These are phyloP conservation scores for Apium graveolens DNA, from an alignment of 129 eudicot genomes.

Conservation along the genomic window DNA sequence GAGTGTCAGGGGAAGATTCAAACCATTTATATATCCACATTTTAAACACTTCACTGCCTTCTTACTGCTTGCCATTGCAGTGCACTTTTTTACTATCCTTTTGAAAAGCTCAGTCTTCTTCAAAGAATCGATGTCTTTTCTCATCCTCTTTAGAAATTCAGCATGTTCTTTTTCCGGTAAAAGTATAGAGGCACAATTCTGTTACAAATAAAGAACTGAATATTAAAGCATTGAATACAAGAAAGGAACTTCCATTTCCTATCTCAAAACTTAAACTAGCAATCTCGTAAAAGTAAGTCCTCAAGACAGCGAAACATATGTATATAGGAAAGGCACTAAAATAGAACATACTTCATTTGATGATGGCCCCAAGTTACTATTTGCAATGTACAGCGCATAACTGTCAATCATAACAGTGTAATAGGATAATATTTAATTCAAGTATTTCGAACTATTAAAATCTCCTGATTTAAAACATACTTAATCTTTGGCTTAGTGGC, in stretches of 20 bases:
- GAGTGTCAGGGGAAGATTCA: slow-evolving; percentile 12
- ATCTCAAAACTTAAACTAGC: neutral
- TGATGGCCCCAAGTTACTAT: neutral
- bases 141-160: slow-evolving; percentile 57
- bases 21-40: slow-evolving; percentile 89
- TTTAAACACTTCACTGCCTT: slow-evolving; percentile 54
- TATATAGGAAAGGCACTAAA: neutral
- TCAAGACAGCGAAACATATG: neutral
- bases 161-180: slow-evolving; percentile 54
- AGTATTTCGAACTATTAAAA: neutral
- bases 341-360: neutral
- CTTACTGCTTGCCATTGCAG: slow-evolving; percentile 45
- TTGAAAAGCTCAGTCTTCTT: slow-evolving; percentile 50
- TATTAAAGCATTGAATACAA: neutral
- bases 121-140: slow-evolving; percentile 60
- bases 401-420: neutral
- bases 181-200: slow-evolving; percentile 72
- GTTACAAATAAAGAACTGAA: slow-evolving; percentile 4
- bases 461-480: neutral
- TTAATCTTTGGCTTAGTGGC: neutral
- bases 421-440: neutral
- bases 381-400: neutral
- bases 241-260: neutral
- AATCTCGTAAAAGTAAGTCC: neutral
- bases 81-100: slow-evolving; percentile 59